Percentiles rank a stretch among this genome's conserved stretches.
Conservation (phyloP, 2,329 filamentous ascomycete species). For the Plectosphaerella cucumerina region DNA sequence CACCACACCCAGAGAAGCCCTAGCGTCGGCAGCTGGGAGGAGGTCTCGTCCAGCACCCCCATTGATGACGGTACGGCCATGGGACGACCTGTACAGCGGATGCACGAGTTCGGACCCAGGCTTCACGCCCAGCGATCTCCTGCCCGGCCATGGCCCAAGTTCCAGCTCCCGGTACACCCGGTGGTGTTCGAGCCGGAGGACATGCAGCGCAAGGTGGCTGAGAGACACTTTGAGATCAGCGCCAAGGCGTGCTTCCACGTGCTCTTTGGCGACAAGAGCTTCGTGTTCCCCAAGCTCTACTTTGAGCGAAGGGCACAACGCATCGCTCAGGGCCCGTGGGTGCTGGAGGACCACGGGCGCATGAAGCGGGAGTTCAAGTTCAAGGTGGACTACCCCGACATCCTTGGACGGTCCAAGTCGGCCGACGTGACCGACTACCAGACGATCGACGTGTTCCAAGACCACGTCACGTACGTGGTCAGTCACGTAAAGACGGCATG, state of each 20-base stretch:
- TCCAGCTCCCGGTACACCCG: constrained; percentile 76
- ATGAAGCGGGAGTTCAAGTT: constrained; percentile 80
- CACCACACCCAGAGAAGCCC: constrained; percentile 59
- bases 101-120: constrained; percentile 26
- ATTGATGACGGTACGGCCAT: constrained; percentile 52
- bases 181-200: constrained; percentile 81
- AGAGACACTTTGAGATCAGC: constrained; percentile 83
- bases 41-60: constrained; percentile 59
- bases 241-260: constrained; percentile 95
- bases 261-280: constrained; percentile 92
- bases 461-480: constrained; percentile 67
- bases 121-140: neutral
- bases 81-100: constrained; percentile 31
- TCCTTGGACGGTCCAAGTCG: constrained; percentile 58
- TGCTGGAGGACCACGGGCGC: constrained; percentile 61
- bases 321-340: constrained; percentile 86
- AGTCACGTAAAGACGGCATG: constrained; percentile 63
- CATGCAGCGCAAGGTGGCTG: constrained; percentile 70
- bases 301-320: constrained; percentile 74
- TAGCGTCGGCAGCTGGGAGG: constrained; percentile 88
- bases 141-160: constrained; percentile 51
- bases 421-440: constrained; percentile 75
- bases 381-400: constrained; percentile 62
- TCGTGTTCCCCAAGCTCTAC: constrained; percentile 88
- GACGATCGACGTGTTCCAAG: constrained; percentile 76